These are phyloP conservation scores for Amylocarpus encephaloides DNA, from an alignment of 2,329 filamentous ascomycete genomes.

Conservation along the genomic window DNA sequence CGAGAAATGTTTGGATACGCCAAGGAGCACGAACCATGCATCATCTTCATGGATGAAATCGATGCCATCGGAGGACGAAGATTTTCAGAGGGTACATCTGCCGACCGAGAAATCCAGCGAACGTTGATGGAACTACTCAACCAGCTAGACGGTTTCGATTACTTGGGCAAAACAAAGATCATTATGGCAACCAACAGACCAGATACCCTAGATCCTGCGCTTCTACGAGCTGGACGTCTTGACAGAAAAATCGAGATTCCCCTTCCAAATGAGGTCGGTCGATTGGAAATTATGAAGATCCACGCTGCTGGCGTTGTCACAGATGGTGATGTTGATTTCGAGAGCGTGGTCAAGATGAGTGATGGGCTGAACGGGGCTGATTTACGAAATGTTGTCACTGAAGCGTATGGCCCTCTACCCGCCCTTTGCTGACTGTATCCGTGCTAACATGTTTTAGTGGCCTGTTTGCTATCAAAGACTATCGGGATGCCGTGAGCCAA, in stretches of 20 bases:
- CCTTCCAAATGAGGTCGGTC: constrained; percentile 91
- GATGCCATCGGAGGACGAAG: constrained; percentile 95
- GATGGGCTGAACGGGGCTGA: constrained; percentile 97
- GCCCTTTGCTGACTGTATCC: background rate
- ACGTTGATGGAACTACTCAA: constrained; percentile 98
- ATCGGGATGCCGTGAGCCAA: constrained; percentile 91
- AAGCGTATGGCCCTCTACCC: constrained; percentile 65
- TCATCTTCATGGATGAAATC: constrained; percentile 99
- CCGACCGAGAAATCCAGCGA: constrained; percentile 95
- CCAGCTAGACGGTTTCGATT: constrained; percentile 98
- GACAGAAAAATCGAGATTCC: constrained; percentile 98
- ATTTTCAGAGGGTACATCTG: constrained; percentile 95
- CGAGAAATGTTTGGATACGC: constrained; percentile 99
- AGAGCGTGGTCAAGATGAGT: constrained; percentile 99
- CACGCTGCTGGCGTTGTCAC: constrained; percentile 79
- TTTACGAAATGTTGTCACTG: constrained; percentile 94
- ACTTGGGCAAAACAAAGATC: constrained; percentile 98
- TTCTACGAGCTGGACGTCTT: constrained; percentile 85
- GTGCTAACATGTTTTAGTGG: constrained; percentile 50
- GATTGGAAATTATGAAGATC: constrained; percentile 97
- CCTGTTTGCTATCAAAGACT: constrained; percentile 96
- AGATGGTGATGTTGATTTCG: constrained; percentile 95
- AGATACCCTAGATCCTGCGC: constrained; percentile 87
- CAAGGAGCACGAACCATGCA: constrained; percentile 98
- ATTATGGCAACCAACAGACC: constrained; percentile 99